Base-by-base conservation (phyloP, 2,329 filamentous ascomycete species). In the Cordyceps fumosorosea region DNA sequence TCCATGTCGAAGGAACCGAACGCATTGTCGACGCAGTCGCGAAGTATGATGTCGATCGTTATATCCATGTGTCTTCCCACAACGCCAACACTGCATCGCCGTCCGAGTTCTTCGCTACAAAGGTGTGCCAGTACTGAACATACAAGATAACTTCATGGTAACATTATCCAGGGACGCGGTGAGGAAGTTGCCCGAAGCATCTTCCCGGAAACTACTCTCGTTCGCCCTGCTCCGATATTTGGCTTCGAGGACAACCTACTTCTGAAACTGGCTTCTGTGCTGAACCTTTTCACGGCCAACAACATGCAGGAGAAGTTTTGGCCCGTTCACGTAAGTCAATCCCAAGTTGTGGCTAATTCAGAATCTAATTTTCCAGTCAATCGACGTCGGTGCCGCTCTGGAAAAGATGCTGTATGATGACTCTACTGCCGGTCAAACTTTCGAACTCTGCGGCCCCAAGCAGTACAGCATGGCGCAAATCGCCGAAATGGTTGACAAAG, bases 1-100 rank as follows among this genome's bases (percentile, higher is more conserved):
- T 98, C 48, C 92, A 99, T 71, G 86, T 98, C 45, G 92, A 96
- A 75, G 92, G 93, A 65, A 89, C 90, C 20, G 89, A 96, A 79
- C 89, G 95, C 68, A 99, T 99, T 70, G 91, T 86, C 56, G 91
- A 96, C 73, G 92, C 95, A 59, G 91, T 92, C 59, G 95, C 93
- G 70, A 99, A 99, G 78, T 99, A 99, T 78, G 93, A 99, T 71
- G 87, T 97, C 68, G 95, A 99, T 78, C 88, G 95, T 67, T 99
- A 91, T 77, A 92, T 99, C 67, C 95, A 99, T 70, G 88, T 99
- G 69, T 99, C 95, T 11, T 96, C 93, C 37, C 93, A 96, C 83
- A 98, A 93, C 72, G 93, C 91, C 63, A 81, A 89, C 75, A 82
- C 85, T 50, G 82, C 90, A 68, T 98, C 93, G 20, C 76, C 87